Conservation (phyloP, 345 rosid genomes). For the Excoecaria agallocha region DNA sequence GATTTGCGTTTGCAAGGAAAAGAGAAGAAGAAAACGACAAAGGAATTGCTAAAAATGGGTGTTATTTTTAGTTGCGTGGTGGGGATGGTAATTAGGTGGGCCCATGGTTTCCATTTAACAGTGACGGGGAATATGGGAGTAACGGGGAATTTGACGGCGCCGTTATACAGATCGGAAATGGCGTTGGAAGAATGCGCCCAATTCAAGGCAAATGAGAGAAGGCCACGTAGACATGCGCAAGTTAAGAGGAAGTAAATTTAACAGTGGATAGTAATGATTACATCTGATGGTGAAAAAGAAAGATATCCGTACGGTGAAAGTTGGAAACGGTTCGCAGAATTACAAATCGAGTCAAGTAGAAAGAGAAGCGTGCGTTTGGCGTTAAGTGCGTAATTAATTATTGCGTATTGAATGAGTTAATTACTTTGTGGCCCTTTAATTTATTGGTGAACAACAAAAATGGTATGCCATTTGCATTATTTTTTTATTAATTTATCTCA, state of each 20-base stretch:
- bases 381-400: not conserved
- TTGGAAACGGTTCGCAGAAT: not conserved
- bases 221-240: slow-evolving; percentile 29
- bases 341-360: not conserved
- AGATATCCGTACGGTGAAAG: slow-evolving; percentile 7
- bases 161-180: slow-evolving; percentile 43
- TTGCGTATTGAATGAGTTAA: not conserved
- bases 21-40: not conserved
- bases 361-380: slow-evolving; percentile 8
- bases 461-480: not conserved
- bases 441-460: slow-evolving; percentile 5
- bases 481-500: not conserved
- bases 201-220: slow-evolving; percentile 11
- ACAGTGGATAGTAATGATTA: slow-evolving; percentile 22
- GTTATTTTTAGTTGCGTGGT: slow-evolving; percentile 33
- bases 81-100: slow-evolving; percentile 37
- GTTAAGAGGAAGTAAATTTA: not conserved
- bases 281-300: not conserved
- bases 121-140: slow-evolving; percentile 55
- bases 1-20: not conserved
- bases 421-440: slow-evolving; percentile 1
- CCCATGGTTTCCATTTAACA: slow-evolving; percentile 46
- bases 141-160: slow-evolving; percentile 83
- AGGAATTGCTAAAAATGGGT: not conserved
- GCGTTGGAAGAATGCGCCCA: slow-evolving; percentile 23